Percentiles rank a stretch among this genome's conserved stretches.
phyloP scores from a whole-genome alignment of 192 early-diverging fungal genomes.

The Coemansia umbellata region DNA sequence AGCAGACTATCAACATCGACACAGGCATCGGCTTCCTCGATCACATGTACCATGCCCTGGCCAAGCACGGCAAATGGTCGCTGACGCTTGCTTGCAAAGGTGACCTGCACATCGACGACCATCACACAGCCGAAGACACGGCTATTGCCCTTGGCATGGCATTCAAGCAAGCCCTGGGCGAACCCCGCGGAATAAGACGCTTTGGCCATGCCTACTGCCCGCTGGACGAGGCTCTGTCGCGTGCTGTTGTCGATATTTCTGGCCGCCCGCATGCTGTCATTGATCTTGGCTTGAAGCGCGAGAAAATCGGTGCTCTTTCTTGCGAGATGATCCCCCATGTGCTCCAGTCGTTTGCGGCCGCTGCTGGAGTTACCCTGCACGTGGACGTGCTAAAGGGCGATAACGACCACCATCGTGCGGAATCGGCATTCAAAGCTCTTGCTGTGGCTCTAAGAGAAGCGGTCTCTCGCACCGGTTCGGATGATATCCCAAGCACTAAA shows the following conservation, averaged over 20 bases:
- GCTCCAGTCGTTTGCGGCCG: conserved; percentile 84
- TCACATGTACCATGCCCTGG: conserved; percentile 99
- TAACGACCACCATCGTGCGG: conserved; percentile 97
- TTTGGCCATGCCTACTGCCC: conserved; percentile 95
- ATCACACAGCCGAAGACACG: conserved; percentile 96
- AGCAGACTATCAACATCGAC: conserved; percentile 73
- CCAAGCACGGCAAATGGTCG: conserved; percentile 93
- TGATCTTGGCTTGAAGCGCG: conserved; percentile 85
- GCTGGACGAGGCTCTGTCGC: conserved; percentile 91
- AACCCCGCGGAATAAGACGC: conserved; percentile 82
- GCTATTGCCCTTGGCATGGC: conserved; percentile 91
- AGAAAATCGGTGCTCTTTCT: conserved; percentile 84
- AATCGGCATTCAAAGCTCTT: conserved; percentile 95
- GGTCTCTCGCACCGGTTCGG: conserved; percentile 74
- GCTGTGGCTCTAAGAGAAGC: conserved; percentile 93
- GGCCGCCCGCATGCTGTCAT: conserved; percentile 83
- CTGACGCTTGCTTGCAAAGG: conserved; percentile 80
- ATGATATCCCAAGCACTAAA: conserved; percentile 95
- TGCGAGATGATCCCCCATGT: conserved; percentile 99
- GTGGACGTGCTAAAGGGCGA: conserved; percentile 91
- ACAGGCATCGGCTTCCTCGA: conserved; percentile 98
- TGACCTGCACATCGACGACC: conserved; percentile 97
- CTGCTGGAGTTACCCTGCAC: conserved; percentile 92
- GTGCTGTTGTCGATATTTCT: conserved; percentile 96
- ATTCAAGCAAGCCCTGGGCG: conserved; percentile 89